Conservation (phyloP, 371 early-diverging fungal genomes). For the Zopfochytrium polystomum region DNA sequence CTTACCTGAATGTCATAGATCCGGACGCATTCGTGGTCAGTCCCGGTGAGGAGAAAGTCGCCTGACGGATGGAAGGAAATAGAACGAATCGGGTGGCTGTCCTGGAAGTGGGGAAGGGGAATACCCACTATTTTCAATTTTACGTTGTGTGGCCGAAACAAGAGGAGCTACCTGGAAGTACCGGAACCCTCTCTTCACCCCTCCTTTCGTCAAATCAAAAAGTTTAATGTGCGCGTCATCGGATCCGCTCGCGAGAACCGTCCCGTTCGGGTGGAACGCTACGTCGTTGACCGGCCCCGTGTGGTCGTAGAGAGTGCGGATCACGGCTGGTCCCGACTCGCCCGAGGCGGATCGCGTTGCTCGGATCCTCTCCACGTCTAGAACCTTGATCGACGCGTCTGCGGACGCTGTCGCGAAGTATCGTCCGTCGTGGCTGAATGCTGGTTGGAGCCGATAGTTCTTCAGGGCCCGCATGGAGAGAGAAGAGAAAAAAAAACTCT, state of each 20-base stretch:
- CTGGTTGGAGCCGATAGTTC: too few relatives aligned
- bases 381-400: constrained; percentile 83
- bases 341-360: constrained; percentile 46
- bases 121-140: too few relatives aligned
- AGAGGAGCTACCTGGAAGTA: constrained; percentile 79
- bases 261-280: constrained; percentile 88
- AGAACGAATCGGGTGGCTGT: constrained; percentile 67
- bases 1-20: constrained; percentile 84
- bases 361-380: constrained; percentile 62
- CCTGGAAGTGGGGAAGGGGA: too few relatives aligned
- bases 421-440: constrained; percentile 59
- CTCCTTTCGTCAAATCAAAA: constrained; percentile 78
- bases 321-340: constrained; percentile 55
- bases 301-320: constrained; percentile 87
- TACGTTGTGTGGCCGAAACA: too few relatives aligned
- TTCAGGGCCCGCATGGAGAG: too few relatives aligned
- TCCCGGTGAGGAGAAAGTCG: constrained; percentile 70
- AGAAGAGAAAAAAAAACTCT: too few relatives aligned
- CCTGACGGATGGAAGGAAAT: constrained; percentile 86
- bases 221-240: constrained; percentile 83
- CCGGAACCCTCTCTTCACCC: constrained; percentile 78
- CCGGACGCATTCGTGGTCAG: constrained; percentile 72
- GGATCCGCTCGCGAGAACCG: constrained; percentile 82
- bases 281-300: constrained; percentile 75
- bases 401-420: constrained; percentile 88